Conservation (phyloP, 495 filamentous ascomycete species). For the Podospora pseudoanserina region DNA sequence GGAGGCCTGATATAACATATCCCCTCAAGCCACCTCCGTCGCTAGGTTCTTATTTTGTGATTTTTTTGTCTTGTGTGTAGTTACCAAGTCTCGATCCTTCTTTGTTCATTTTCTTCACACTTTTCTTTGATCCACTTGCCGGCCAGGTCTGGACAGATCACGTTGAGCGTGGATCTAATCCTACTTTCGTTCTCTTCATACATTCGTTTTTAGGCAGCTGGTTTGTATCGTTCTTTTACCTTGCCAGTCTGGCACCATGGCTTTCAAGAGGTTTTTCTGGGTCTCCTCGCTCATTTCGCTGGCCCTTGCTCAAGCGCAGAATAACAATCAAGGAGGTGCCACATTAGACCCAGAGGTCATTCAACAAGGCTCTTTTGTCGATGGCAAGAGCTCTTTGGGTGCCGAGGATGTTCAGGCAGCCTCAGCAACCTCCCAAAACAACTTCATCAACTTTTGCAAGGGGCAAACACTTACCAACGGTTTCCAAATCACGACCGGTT, state of each 20-base stretch:
- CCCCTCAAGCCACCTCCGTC: background rate
- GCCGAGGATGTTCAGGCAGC: conserved; percentile 25
- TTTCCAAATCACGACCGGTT: conserved; percentile 46
- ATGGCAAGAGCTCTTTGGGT: conserved; percentile 25
- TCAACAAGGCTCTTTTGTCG: conserved; percentile 26
- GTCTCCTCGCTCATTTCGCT: conserved; percentile 18
- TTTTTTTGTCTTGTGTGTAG: background rate
- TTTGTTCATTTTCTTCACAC: conserved; percentile 17
- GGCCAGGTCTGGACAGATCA: conserved; percentile 22
- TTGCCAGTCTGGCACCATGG: conserved; percentile 14
- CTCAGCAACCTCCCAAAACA: conserved; percentile 40
- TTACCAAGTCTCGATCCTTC: background rate
- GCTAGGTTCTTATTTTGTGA: background rate
- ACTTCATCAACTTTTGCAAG: conserved; percentile 53
- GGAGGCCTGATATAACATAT: background rate
- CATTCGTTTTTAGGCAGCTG: background rate
- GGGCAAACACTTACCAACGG: conserved; percentile 55
- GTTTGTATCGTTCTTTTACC: background rate
- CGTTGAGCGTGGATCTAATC: conserved; percentile 27
- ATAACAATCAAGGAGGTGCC: conserved; percentile 15
- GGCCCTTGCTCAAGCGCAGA: conserved; percentile 21
- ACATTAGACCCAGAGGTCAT: conserved; percentile 23
- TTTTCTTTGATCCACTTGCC: conserved; percentile 18
- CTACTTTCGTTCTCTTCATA: conserved; percentile 13
- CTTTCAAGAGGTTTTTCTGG: conserved; percentile 13